A percentile compares a stretch with the other conserved stretches of the same genome.
Evolutionary conservation across 345 rosid genomes (phyloP).

Genomic region (Brassica carinata): DNA sequence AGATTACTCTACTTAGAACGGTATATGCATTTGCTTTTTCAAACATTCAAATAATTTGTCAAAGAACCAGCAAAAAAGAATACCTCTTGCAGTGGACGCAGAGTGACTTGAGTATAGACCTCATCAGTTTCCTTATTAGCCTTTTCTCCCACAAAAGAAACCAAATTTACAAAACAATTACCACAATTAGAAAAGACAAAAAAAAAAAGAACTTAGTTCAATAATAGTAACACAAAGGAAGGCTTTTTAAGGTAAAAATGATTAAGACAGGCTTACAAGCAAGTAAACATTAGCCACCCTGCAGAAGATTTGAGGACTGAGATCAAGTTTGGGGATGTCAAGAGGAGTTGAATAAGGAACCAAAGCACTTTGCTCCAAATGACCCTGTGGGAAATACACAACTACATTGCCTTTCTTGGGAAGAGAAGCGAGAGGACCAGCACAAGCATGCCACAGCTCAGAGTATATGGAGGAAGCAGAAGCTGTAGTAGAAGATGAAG

Average conservation of each 20-base stretch:
- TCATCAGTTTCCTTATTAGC: slow-evolving; percentile 90
- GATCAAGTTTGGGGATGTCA: slow-evolving; percentile 59
- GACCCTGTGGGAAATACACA: slow-evolving; percentile 88
- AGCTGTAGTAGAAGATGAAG: slow-evolving; percentile 50
- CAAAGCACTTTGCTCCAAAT: slow-evolving; percentile 60
- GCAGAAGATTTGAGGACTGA: slow-evolving; percentile 73
- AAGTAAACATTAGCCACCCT: slow-evolving; percentile 64
- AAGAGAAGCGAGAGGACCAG: slow-evolving; percentile 75
- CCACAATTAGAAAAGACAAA: slow-evolving; percentile 17
- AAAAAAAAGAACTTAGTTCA: slow-evolving; percentile 25
- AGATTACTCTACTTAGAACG: not conserved
- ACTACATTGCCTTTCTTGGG: slow-evolving; percentile 82
- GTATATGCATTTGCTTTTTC: not conserved
- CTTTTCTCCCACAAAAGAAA: slow-evolving; percentile 39
- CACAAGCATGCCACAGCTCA: slow-evolving; percentile 44
- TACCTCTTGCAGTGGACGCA: slow-evolving; percentile 84
- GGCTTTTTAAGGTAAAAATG: not conserved
- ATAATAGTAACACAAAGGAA: slow-evolving; percentile 25
- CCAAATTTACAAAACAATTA: slow-evolving; percentile 19
- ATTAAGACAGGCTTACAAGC: slow-evolving; percentile 57
- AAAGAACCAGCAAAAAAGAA: slow-evolving; percentile 11
- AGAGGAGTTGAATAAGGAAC: slow-evolving; percentile 50
- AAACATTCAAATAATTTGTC: slow-evolving; percentile 1
- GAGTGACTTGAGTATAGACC: slow-evolving; percentile 74
- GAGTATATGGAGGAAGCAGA: slow-evolving; percentile 64